Percentiles rank a stretch among this genome's conserved stretches.
Conservation (phyloP, 495 filamentous ascomycete species). For the Tetracladium marchalianum region DNA sequence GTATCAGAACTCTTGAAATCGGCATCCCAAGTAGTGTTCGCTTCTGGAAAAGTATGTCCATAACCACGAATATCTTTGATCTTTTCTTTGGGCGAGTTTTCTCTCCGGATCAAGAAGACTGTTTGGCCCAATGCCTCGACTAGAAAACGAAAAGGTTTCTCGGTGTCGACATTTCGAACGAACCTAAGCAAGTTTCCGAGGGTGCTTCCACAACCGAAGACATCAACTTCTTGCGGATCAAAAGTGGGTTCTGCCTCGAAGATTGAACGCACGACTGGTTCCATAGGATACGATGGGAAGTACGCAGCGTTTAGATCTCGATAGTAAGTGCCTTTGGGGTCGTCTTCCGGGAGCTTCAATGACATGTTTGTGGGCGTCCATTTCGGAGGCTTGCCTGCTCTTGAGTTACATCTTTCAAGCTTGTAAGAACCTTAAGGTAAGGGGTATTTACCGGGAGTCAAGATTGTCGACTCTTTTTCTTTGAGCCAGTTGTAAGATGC, state of each 20-base stretch:
- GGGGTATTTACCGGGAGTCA: slow-evolving; percentile 34
- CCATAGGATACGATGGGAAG: slow-evolving; percentile 44
- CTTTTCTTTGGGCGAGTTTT: slow-evolving; percentile 40
- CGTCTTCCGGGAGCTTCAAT: slow-evolving; percentile 35
- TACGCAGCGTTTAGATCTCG: slow-evolving; percentile 55
- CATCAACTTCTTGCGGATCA: slow-evolving; percentile 34
- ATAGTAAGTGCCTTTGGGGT: slow-evolving; percentile 36
- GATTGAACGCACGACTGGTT: slow-evolving; percentile 45
- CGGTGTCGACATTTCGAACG: neutral
- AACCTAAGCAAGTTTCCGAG: slow-evolving; percentile 37
- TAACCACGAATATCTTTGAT: slow-evolving; percentile 46
- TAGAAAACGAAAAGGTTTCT: slow-evolving; percentile 42
- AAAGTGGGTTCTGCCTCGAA: slow-evolving; percentile 27
- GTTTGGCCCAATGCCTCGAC: slow-evolving; percentile 50
- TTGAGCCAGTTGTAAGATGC: slow-evolving; percentile 46
- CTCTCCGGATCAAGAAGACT: slow-evolving; percentile 50
- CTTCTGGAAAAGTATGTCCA: slow-evolving; percentile 56
- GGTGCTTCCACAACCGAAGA: slow-evolving; percentile 53
- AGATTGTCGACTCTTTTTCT: slow-evolving; percentile 26
- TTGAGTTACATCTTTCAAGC: no score
- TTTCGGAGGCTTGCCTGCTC: slow-evolving; percentile 41
- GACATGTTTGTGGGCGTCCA: slow-evolving; percentile 27
- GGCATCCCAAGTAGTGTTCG: slow-evolving; percentile 48
- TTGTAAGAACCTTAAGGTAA: neutral
- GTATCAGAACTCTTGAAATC: slow-evolving; percentile 41